phyloP scores from a whole-genome alignment of 2,329 filamentous ascomycete genomes.

The Exserohilum rostratum region DNA sequence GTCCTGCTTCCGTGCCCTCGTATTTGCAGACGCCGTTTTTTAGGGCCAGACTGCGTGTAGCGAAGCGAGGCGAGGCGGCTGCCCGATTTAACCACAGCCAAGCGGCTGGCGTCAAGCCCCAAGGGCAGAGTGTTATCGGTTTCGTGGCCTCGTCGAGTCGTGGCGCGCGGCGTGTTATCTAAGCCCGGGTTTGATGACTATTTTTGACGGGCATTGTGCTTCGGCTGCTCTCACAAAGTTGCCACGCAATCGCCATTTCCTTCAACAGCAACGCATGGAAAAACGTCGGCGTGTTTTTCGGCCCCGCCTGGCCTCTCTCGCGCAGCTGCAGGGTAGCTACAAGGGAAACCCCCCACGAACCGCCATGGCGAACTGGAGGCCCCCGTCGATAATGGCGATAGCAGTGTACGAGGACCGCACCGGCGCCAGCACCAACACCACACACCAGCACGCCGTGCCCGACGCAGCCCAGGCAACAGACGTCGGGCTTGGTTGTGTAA shows the following conservation, averaged over 20 bases:
- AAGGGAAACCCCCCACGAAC: constrained; percentile 12
- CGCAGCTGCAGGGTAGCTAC: constrained; percentile 22
- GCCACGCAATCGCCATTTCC: constrained; percentile 6
- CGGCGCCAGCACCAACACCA: no score
- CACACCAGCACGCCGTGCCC: no score
- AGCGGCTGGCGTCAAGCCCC: no score
- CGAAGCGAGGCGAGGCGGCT: no score
- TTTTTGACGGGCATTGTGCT: not conserved
- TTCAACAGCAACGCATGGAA: constrained; percentile 13
- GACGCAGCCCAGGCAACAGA: no score
- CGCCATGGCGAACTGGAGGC: constrained; percentile 26
- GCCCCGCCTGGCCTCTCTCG: constrained; percentile 25
- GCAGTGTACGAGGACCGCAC: no score
- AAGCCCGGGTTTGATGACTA: no score
- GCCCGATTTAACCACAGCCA: no score
- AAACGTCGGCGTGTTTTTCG: constrained; percentile 22
- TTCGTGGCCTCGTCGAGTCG: no score
- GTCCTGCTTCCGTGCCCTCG: not conserved
- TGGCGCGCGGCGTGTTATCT: not conserved
- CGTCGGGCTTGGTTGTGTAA: no score
- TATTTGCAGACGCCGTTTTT: not conserved
- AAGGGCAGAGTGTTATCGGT: no score
- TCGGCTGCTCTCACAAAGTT: constrained; percentile 2
- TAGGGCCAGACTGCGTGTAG: no score
- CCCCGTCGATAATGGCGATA: not conserved